phyloP scores from a whole-genome alignment of 768 basidiomycete species.

The Mycena galopus region DNA sequence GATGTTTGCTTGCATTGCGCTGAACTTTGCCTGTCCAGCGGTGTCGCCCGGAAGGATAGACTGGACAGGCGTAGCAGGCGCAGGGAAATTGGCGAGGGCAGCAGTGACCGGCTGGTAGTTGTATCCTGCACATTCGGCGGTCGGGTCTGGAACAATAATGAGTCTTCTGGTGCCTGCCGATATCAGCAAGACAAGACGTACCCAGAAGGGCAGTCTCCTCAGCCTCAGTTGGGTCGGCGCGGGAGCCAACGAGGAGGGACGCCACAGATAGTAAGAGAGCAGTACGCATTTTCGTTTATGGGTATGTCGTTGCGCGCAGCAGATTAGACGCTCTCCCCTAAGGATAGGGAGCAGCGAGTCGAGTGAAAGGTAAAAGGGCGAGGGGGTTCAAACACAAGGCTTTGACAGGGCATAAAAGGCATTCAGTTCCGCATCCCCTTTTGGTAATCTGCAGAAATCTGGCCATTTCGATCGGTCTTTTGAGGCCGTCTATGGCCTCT shows the following conservation, averaged over 20 bases:
- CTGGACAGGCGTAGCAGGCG: conserved; percentile 57
- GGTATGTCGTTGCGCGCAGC: neutral
- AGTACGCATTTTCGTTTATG: neutral
- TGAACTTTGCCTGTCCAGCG: conserved; percentile 59
- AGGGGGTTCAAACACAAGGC: neutral
- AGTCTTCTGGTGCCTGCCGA: neutral
- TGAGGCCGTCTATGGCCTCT: no score
- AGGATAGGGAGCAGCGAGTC: neutral
- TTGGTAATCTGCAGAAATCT: no score
- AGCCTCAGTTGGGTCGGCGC: neutral
- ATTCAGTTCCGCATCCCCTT: no score
- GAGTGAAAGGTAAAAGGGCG: no score
- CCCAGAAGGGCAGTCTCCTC: neutral
- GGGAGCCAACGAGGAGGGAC: neutral
- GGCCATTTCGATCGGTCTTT: no score
- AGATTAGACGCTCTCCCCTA: neutral
- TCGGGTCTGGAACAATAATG: conserved; percentile 42
- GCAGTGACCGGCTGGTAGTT: conserved; percentile 51
- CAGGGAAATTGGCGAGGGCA: conserved; percentile 55
- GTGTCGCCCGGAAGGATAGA: conserved; percentile 56
- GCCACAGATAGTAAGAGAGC: neutral
- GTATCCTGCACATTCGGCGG: conserved; percentile 59
- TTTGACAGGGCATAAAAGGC: neutral
- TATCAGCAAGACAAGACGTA: neutral
- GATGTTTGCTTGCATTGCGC: conserved; percentile 55